These are phyloP conservation scores for Aspergillus sp. DNA, from an alignment of 2,329 filamentous ascomycete species.

Conservation along the genomic window DNA sequence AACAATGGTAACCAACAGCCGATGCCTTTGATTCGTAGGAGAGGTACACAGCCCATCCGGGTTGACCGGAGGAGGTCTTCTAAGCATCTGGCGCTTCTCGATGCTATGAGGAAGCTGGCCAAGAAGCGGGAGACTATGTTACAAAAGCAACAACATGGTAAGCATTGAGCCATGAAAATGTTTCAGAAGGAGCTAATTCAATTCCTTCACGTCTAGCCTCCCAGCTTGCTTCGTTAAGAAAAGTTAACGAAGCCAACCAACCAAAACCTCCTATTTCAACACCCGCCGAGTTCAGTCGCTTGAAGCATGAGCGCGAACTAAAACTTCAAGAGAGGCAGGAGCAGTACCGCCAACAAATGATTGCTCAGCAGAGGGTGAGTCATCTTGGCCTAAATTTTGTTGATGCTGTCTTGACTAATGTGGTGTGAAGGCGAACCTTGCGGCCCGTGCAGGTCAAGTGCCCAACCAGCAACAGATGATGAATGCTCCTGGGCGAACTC, in stretches of 20 bases:
- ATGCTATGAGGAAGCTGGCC: conserved; percentile 91
- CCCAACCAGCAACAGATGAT: conserved; percentile 41
- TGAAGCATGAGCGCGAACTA: conserved; percentile 85
- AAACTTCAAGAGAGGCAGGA: conserved; percentile 58
- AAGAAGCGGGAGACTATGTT: conserved; percentile 85
- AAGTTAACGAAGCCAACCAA: conserved; percentile 69
- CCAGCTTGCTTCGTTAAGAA: conserved; percentile 75
- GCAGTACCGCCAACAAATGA: conserved; percentile 64
- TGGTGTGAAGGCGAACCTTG: conserved; percentile 38
- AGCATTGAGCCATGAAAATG: conserved; percentile 13
- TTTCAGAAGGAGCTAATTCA: conserved; percentile 3
- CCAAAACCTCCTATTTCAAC: conserved; percentile 65
- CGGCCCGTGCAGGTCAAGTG: conserved; percentile 42
- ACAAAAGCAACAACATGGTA: conserved; percentile 83
- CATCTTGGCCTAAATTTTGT: not conserved
- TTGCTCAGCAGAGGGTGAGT: conserved; percentile 54
- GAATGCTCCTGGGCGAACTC: conserved; percentile 38
- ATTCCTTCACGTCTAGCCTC: conserved; percentile 47
- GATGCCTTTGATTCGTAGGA: conserved; percentile 61
- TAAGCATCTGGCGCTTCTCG: conserved; percentile 83
- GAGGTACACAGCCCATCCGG: conserved; percentile 72
- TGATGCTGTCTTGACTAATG: conserved; percentile 13
- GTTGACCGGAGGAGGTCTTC: conserved; percentile 86
- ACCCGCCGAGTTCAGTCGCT: conserved; percentile 83
- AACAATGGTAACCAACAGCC: conserved; percentile 42